Evolutionary conservation across 768 basidiomycete species (phyloP), one percentile per base, ranked within the genome.

Genomic region (Galerina sulciceps): DNA sequence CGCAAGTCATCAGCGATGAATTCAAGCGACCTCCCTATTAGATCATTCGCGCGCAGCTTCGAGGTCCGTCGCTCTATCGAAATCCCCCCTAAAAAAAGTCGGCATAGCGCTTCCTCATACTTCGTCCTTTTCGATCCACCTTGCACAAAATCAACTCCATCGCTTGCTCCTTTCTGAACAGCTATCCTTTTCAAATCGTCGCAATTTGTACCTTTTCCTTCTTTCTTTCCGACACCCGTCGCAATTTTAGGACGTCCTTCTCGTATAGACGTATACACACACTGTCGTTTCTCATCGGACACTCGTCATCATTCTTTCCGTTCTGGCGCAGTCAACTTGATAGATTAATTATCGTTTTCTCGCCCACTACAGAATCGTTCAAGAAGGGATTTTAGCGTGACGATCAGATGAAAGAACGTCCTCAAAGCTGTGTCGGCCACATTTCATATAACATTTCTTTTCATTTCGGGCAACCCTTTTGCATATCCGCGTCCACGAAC

Each of bases 11-110:
- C 65, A 81, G 73, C 65, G 76, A 80, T 54, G 88, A 90, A 60
- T 87, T 88, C 79, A 89, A 89, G 69, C 81, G 76, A 17, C 85
- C 85, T 17, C 79, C 79, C 1, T 81, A 80, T 62, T 80, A 61
- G 58, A 44, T 22, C 34, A 5, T 26, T 45, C 20, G 17, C 41
- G 46, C 36, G 36, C 53, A 40, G 35, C 14, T 22, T 34, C 36
- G 18, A 42, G 8, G 34, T 51, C 15, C 44, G 51, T 47, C 53
- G 38, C 57, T 18, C 34, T 42, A 45, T 44, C 50, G 18, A 8
- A 31, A n/a, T n/a, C 8, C 26, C 20, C 26, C 41, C 53, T 57
- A 60, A 60, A 56, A 60, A 62, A 58, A 59, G 13, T 44, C 36
- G 41, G 53, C 47, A 57, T 46, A 44, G 37, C 53, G 51, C 64